phyloP scores from a whole-genome alignment of 2,329 filamentous ascomycete species.

The Drechmeria coniospora region DNA sequence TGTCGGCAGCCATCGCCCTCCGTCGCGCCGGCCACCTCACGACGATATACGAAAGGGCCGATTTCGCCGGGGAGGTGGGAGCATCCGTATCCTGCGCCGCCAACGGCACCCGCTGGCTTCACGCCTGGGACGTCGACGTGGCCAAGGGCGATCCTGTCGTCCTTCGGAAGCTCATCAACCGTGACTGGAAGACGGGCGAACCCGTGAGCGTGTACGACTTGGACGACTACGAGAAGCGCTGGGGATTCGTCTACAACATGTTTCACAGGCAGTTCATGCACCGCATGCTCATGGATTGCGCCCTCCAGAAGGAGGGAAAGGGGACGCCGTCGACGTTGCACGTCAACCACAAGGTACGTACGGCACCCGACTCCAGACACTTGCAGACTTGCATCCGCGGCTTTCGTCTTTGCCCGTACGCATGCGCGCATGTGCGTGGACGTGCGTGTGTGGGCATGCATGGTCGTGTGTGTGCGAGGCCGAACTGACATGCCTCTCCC shows the following conservation, averaged over 20 bases:
- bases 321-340: slow-evolving; percentile 36
- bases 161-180: slow-evolving; percentile 50
- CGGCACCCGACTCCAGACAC: neutral
- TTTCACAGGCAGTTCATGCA: slow-evolving; percentile 59
- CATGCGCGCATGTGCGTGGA: too few relatives aligned
- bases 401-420: too few relatives aligned
- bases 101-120: slow-evolving; percentile 54
- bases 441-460: too few relatives aligned
- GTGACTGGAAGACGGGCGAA: slow-evolving; percentile 55
- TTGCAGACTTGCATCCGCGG: too few relatives aligned
- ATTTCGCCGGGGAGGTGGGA: slow-evolving; percentile 54
- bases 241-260: slow-evolving; percentile 54
- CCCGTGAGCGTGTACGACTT: slow-evolving; percentile 48
- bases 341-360: slow-evolving; percentile 38
- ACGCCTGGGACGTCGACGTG: slow-evolving; percentile 53
- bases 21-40: slow-evolving; percentile 30
- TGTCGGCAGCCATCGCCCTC: slow-evolving; percentile 29
- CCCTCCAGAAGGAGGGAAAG: slow-evolving; percentile 33
- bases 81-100: slow-evolving; percentile 53
- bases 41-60: slow-evolving; percentile 49
- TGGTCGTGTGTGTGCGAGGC: neutral
- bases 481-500: neutral
- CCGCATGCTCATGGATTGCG: slow-evolving; percentile 46
- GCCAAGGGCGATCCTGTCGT: slow-evolving; percentile 49
- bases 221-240: slow-evolving; percentile 47